A percentile compares a stretch with the other conserved stretches of the same genome.
phyloP scores from a whole-genome alignment of 1,284 basidiomycete species.

The Cryptococcus sp. region DNA sequence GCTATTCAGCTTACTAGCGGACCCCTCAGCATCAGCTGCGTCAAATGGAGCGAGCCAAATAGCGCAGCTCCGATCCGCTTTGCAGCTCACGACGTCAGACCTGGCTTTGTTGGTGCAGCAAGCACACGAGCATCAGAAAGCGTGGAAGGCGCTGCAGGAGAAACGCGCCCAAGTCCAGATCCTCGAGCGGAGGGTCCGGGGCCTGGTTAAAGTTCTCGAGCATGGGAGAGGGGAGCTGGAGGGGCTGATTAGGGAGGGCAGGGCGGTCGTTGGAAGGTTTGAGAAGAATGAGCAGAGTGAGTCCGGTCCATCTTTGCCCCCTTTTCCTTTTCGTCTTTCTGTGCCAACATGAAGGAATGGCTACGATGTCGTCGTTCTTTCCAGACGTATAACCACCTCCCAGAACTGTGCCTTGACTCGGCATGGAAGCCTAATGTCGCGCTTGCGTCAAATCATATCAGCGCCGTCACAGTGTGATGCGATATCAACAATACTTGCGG shows the following conservation, averaged over 20 bases:
- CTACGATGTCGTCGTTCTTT: too few species aligned
- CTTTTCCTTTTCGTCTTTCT: too few species aligned
- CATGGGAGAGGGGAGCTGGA: slow-evolving; percentile 35
- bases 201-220: slow-evolving; percentile 31
- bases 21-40: slow-evolving; percentile 5
- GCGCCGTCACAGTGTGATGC: too few species aligned
- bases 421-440: too few species aligned
- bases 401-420: too few species aligned
- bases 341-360: too few species aligned
- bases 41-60: slow-evolving; percentile 1
- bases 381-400: too few species aligned
- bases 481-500: too few species aligned
- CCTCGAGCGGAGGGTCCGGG: slow-evolving; percentile 33
- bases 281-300: slow-evolving; percentile 34
- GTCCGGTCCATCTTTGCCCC: slow-evolving; percentile 13
- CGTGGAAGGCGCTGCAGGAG: slow-evolving; percentile 25
- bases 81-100: slow-evolving; percentile 25
- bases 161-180: slow-evolving; percentile 32
- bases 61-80: slow-evolving; percentile 21
- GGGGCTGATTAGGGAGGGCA: slow-evolving; percentile 31
- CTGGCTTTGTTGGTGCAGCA: slow-evolving; percentile 29
- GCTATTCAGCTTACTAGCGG: slow-evolving; percentile 34
- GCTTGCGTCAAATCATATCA: too few species aligned
- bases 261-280: slow-evolving; percentile 27
- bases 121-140: slow-evolving; percentile 36